Evolutionary conservation across 805 yeast genomes (phyloP).

Genomic region (Cyberlindnera euphorbiiphila): DNA sequence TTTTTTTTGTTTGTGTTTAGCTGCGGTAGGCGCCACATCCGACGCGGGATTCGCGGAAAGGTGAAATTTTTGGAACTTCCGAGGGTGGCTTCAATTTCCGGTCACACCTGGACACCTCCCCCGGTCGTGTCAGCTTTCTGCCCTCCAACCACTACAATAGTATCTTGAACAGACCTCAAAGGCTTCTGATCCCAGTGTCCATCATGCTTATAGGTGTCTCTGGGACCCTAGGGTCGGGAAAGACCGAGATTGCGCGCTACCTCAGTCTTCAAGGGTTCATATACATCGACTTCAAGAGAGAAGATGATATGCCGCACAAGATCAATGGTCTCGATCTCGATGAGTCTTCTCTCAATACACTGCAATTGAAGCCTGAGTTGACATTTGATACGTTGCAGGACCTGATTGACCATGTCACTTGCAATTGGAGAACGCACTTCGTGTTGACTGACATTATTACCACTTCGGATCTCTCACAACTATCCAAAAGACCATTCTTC

Average conservation of each 20-base stretch:
- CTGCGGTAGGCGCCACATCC: no score
- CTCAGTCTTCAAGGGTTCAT: conserved; percentile 52
- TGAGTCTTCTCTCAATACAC: conserved; percentile 11
- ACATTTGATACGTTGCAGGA: conserved; percentile 39
- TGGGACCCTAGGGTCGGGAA: conserved; percentile 67
- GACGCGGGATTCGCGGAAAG: conserved; percentile 1
- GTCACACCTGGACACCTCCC: conserved; percentile 1
- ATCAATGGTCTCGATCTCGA: conserved; percentile 19
- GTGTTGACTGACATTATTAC: conserved; percentile 52
- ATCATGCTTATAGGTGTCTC: conserved; percentile 76
- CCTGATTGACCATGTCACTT: conserved; percentile 58
- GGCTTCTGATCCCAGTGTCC: no score
- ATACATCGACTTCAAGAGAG: conserved; percentile 28
- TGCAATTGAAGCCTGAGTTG: conserved; percentile 22
- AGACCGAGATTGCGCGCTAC: conserved; percentile 57
- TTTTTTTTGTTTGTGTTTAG: no score
- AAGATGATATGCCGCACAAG: conserved; percentile 1
- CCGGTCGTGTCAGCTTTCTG: no score
- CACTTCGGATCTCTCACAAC: conserved; percentile 38
- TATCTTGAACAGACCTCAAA: no score
- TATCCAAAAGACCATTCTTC: conserved; percentile 76
- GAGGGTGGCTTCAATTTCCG: not conserved
- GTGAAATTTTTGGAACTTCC: not conserved
- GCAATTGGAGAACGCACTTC: conserved; percentile 57
- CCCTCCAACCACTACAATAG: no score